phyloP scores from a whole-genome alignment of 2,329 filamentous ascomycete genomes.

The Cytospora chrysosperma region DNA sequence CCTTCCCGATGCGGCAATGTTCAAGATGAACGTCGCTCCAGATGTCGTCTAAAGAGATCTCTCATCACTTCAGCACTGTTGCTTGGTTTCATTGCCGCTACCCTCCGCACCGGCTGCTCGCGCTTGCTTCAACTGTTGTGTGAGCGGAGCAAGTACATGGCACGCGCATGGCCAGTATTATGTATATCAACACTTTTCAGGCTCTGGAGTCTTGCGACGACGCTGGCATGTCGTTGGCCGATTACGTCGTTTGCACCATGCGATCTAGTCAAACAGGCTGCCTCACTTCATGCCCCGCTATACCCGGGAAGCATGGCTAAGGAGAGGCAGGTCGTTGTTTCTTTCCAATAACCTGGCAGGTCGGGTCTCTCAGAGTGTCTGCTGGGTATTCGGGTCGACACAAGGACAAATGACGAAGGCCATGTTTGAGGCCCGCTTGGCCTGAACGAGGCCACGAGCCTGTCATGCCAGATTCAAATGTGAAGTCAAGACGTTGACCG shows the following conservation, averaged over 20 bases:
- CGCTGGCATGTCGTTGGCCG: conserved; percentile 1
- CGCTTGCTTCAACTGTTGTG: conserved; percentile 9
- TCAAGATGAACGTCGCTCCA: conserved; percentile 2
- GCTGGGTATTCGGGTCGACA: not conserved
- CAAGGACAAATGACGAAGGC: not conserved
- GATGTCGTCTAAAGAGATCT: not conserved
- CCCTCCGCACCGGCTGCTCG: conserved; percentile 8
- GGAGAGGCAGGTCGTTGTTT: conserved; percentile 6
- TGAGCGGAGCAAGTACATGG: conserved; percentile 8
- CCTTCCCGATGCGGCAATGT: conserved; percentile 15
- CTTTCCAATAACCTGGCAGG: not conserved
- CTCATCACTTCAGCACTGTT: not conserved
- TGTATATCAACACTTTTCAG: not conserved
- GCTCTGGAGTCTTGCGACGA: conserved; percentile 1
- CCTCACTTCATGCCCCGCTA: conserved; percentile 12
- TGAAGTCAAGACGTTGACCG: conserved; percentile 4
- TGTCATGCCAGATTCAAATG: conserved; percentile 4
- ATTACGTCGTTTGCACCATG: not conserved
- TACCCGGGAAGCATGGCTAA: not conserved
- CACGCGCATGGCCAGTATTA: not conserved
- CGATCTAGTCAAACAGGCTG: conserved; percentile 1
- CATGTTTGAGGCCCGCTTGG: not conserved
- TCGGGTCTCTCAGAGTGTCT: not conserved
- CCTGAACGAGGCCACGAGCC: conserved; percentile 3
- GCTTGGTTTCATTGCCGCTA: not conserved